These are phyloP conservation scores for Penicillium taxi DNA, from an alignment of 495 filamentous ascomycete species.

Conservation along the genomic window DNA sequence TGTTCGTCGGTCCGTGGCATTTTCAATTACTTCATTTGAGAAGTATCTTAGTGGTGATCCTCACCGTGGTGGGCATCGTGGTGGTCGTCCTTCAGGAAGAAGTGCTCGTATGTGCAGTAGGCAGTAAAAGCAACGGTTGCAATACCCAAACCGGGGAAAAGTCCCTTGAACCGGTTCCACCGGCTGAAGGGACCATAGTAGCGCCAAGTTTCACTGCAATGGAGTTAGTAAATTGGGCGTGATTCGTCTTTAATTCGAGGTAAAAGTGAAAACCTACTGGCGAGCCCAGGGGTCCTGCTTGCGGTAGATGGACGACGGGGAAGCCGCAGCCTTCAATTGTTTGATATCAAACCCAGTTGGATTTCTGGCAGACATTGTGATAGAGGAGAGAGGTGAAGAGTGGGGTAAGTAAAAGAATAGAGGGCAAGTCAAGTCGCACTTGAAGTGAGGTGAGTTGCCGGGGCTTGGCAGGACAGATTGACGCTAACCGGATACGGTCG, in stretches of 20 bases:
- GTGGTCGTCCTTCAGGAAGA: constrained; percentile 76
- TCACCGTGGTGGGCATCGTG: constrained; percentile 44
- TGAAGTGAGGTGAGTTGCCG: constrained; percentile 17
- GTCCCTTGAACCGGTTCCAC: constrained; percentile 74
- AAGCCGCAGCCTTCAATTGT: constrained; percentile 61
- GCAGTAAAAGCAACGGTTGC: constrained; percentile 82
- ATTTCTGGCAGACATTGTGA: constrained; percentile 50
- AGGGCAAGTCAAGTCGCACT: constrained; percentile 8
- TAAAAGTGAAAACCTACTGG: constrained; percentile 43
- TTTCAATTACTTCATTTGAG: constrained; percentile 3
- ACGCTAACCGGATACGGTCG: constrained; percentile 31
- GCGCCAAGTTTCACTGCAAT: constrained; percentile 79
- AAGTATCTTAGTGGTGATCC: constrained; percentile 28
- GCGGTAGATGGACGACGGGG: constrained; percentile 44
- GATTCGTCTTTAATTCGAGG: constrained; percentile 1
- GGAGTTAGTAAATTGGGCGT: constrained; percentile 9
- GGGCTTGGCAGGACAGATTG: constrained; percentile 19
- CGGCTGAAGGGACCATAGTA: constrained; percentile 85
- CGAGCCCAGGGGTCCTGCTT: constrained; percentile 83
- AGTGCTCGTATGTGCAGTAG: constrained; percentile 81
- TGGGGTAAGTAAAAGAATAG: constrained; percentile 9
- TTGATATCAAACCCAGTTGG: constrained; percentile 78
- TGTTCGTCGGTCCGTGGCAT: constrained; percentile 8
- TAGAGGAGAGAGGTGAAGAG: constrained; percentile 8
- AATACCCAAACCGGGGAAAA: constrained; percentile 85